Conservation (phyloP, 768 basidiomycete species). For the Tricholoma bakamatsutake region DNA sequence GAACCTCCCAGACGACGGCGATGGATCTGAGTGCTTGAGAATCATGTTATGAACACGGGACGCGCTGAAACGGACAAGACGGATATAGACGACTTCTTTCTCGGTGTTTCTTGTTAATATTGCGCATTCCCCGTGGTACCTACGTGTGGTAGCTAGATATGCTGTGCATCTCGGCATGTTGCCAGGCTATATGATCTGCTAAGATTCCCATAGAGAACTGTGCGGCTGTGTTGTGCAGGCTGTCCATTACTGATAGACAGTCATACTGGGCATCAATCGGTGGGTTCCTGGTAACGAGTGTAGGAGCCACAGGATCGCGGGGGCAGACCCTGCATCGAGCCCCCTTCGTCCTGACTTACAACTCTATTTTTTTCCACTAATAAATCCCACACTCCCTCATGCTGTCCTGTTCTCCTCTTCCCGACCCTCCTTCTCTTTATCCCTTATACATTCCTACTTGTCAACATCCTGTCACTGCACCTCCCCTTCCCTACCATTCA, state of each 20-base stretch:
- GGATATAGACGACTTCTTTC: conserved; percentile 6
- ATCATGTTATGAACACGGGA: conserved; percentile 7
- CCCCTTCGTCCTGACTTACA: conserved; percentile 12
- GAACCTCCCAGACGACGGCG: conserved; percentile 14
- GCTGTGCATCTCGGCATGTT: not conserved
- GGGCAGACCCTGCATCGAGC: conserved; percentile 15
- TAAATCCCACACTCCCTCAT: conserved; percentile 18
- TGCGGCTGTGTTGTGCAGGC: not conserved
- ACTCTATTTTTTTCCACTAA: conserved; percentile 14
- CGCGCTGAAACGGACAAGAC: not conserved
- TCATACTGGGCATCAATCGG: not conserved
- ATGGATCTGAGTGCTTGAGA: conserved; percentile 37
- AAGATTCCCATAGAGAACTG: not conserved
- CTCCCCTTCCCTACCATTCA: conserved; percentile 21
- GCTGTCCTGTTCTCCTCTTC: conserved; percentile 22
- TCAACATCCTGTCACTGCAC: not conserved
- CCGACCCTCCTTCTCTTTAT: conserved; percentile 12
- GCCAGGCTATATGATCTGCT: not conserved
- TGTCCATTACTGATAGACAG: not conserved
- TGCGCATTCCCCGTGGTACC: conserved; percentile 6
- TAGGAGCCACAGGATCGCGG: not conserved
- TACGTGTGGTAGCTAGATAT: not conserved
- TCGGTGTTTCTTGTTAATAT: conserved; percentile 10
- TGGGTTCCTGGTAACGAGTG: conserved; percentile 23
- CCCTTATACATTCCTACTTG: conserved; percentile 9